These are phyloP conservation scores for Physcomitrium patens DNA, from an alignment of 225 moss, liverwort and hornwort species.

Conservation along the genomic window DNA sequence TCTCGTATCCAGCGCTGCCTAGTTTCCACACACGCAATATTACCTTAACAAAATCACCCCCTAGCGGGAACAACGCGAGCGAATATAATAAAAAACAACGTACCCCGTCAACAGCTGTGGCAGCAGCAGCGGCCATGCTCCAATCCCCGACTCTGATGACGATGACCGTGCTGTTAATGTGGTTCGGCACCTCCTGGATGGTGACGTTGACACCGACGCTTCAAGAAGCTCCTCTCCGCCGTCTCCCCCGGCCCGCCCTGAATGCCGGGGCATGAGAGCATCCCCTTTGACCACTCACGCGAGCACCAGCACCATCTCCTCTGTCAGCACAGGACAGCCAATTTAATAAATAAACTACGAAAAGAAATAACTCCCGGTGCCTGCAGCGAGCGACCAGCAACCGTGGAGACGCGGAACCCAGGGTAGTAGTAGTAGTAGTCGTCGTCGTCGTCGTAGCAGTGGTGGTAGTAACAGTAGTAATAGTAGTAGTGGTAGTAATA, in stretches of 20 bases:
- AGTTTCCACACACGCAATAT: background rate
- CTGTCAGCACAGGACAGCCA: background rate
- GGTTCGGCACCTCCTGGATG: background rate
- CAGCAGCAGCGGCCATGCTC: constrained; percentile 57
- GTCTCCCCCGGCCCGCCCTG: constrained; percentile 29
- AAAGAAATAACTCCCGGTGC: background rate
- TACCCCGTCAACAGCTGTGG: constrained; percentile 60
- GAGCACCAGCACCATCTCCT: background rate
- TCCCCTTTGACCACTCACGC: constrained; percentile 19
- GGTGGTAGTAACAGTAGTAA: too few species aligned
- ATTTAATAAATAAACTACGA: background rate
- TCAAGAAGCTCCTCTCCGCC: constrained; percentile 28
- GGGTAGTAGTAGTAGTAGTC: too few species aligned
- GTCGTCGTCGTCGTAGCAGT: too few species aligned
- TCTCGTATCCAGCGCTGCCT: constrained; percentile 12
- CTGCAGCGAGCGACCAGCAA: too few species aligned
- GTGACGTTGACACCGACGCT: background rate
- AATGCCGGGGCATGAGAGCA: constrained; percentile 39
- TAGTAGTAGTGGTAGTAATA: too few species aligned
- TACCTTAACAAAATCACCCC: constrained; percentile 1
- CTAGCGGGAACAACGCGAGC: background rate
- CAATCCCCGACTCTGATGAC: constrained; percentile 23
- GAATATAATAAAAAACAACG: background rate
- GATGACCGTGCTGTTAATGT: constrained; percentile 3
- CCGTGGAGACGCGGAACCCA: too few species aligned